A percentile compares a stretch with the other conserved stretches of the same genome.
phyloP scores from a whole-genome alignment of 768 basidiomycete species.

The Pleurotus platypus region DNA sequence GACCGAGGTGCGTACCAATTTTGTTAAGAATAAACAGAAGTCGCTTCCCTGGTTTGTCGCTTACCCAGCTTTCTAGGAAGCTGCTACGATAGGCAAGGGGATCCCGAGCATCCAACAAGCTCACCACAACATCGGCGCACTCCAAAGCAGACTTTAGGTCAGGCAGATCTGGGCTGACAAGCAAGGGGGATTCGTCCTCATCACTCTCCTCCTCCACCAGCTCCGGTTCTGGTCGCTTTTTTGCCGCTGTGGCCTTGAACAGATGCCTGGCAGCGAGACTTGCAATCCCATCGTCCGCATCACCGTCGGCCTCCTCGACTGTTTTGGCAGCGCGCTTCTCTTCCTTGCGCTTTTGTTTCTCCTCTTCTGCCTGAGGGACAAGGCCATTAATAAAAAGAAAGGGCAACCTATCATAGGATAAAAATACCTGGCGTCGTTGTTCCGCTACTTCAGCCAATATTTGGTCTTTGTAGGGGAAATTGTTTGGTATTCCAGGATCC shows the following conservation, averaged over 20 bases:
- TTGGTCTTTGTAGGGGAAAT: conserved; percentile 92
- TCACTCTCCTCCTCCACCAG: conserved; percentile 32
- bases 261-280: conserved; percentile 39
- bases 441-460: conserved; percentile 88
- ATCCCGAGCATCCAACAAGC: conserved; percentile 85
- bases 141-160: conserved; percentile 67
- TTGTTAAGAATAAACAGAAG: conserved; percentile 80
- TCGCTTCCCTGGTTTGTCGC: conserved; percentile 37
- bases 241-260: conserved; percentile 29
- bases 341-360: conserved; percentile 64
- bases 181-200: conserved; percentile 55
- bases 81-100: conserved; percentile 67
- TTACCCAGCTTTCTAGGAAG: conserved; percentile 54
- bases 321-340: conserved; percentile 48
- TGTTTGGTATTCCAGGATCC: conserved; percentile 92
- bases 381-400: background rate
- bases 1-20: conserved; percentile 57
- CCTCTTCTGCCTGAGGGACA: conserved; percentile 62
- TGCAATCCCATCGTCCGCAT: conserved; percentile 44
- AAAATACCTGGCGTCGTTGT: conserved; percentile 66
- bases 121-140: conserved; percentile 71
- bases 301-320: conserved; percentile 23
- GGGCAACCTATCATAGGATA: background rate
- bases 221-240: conserved; percentile 22
- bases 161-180: conserved; percentile 62